Percentiles rank a stretch among this genome's conserved stretches.
phyloP scores from a whole-genome alignment of 2,329 filamentous ascomycete genomes.

The Mycocentrospora acerina region DNA sequence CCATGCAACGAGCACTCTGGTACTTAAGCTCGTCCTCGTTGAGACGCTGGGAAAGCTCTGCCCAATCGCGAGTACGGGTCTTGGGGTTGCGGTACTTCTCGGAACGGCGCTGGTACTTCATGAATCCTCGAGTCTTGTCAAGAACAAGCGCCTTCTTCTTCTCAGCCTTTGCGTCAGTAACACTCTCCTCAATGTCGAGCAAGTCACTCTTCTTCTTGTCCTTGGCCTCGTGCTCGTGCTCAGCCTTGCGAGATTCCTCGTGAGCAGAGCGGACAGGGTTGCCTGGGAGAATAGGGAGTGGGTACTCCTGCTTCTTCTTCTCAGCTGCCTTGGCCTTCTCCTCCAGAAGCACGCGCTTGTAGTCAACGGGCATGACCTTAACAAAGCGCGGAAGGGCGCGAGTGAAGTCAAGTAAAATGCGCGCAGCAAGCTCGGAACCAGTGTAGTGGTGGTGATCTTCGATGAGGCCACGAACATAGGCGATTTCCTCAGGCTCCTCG shows the following conservation, averaged over 20 bases:
- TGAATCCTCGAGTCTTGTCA: conserved; percentile 97
- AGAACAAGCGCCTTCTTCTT: conserved; percentile 90
- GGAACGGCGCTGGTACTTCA: conserved; percentile 89
- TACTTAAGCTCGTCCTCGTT: conserved; percentile 96
- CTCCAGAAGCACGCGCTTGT: conserved; percentile 88
- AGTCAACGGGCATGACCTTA: conserved; percentile 91
- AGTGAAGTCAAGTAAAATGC: conserved; percentile 93
- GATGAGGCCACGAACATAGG: conserved; percentile 84
- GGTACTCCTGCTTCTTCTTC: conserved; percentile 80
- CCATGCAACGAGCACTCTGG: conserved; percentile 96
- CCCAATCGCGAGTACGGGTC: conserved; percentile 89
- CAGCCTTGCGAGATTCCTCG: conserved; percentile 56
- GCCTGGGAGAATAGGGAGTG: conserved; percentile 73
- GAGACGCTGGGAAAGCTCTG: conserved; percentile 81
- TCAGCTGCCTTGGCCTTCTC: conserved; percentile 83
- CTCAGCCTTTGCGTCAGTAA: conserved; percentile 79
- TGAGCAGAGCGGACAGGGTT: conserved; percentile 58
- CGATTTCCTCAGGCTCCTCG: conserved; percentile 84
- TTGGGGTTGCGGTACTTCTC: conserved; percentile 90
- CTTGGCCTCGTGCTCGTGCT: conserved; percentile 62
- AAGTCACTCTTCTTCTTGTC: conserved; percentile 69
- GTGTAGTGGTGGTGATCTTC: conserved; percentile 99
- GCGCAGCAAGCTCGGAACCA: conserved; percentile 89
- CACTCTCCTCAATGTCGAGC: conserved; percentile 84
- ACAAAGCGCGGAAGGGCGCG: conserved; percentile 86